Conservation (phyloP, 2,329 filamentous ascomycete genomes). For the Endocalyx cinctus region DNA sequence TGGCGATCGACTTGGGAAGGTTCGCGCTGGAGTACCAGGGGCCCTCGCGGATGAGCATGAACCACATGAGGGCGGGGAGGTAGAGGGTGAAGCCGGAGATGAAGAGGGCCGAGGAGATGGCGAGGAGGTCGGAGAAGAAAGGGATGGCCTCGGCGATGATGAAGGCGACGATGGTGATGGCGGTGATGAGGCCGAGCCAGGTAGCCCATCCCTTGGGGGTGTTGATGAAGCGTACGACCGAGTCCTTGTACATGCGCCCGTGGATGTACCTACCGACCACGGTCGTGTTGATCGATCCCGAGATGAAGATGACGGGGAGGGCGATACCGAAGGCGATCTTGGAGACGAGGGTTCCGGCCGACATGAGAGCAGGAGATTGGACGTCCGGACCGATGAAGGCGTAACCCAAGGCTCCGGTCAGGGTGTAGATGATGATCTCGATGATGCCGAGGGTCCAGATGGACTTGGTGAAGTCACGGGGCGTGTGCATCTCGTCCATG, state of each 20-base stretch:
- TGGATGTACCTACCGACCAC: slow-evolving; percentile 40
- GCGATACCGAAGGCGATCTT: slow-evolving; percentile 61
- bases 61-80: slow-evolving; percentile 31
- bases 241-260: slow-evolving; percentile 26
- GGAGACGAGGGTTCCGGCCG: slow-evolving; percentile 45
- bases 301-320: slow-evolving; percentile 59
- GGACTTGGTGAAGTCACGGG: slow-evolving; percentile 29
- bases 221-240: slow-evolving; percentile 28
- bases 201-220: slow-evolving; percentile 27
- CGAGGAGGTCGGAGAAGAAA: slow-evolving; percentile 65
- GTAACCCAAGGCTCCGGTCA: slow-evolving; percentile 59
- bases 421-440: slow-evolving; percentile 54
- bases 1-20: slow-evolving; percentile 16
- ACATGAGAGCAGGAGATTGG: slow-evolving; percentile 56
- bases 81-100: slow-evolving; percentile 42
- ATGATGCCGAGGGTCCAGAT: slow-evolving; percentile 50
- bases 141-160: slow-evolving; percentile 70
- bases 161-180: slow-evolving; percentile 61
- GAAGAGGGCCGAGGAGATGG: slow-evolving; percentile 46
- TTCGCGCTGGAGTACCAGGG: slow-evolving; percentile 24
- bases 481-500: slow-evolving; percentile 38
- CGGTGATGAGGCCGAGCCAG: slow-evolving; percentile 56
- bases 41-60: slow-evolving; percentile 27
- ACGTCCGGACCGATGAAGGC: slow-evolving; percentile 54
- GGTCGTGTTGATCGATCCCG: slow-evolving; percentile 59